Base-by-base conservation (phyloP, 2,329 filamentous ascomycete species). In the Fusarium sulawesiense region DNA sequence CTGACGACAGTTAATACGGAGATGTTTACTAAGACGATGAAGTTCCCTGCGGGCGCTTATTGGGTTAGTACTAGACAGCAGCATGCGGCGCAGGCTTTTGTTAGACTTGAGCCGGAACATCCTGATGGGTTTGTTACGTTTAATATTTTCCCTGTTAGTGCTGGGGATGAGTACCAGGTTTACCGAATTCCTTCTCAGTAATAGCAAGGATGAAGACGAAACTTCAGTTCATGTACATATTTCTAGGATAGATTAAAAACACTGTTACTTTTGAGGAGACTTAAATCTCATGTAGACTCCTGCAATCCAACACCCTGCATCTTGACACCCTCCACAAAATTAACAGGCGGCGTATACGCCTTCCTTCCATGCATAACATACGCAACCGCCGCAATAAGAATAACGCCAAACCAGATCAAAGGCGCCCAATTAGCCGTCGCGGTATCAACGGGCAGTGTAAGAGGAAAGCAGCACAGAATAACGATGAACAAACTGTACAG, bases 51-150 rank as follows among this genome's bases (percentile, higher is more conserved):
- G 0, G 78, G 78, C 1, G 75, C 76, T 3, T 79, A 77, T 58
- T 70, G 71, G 58, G 72, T 79, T 0, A 76, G 75, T 58, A 78
- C 78, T 3, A 72, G 73, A 20, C 78, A 79, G 58, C 76, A 76
- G 45, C 77, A 78, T 27, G 77, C 77, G 0, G 77, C 70, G 0
- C 67, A 77, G 7, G 76, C 78, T 0, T 76, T 79, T 34, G 67
- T 75, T 0, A 74, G 75, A 1, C 56, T 79, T 13, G 77, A 79
- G 66, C 77, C 77, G 0, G 77, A 79, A 56, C 72, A 73, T 13
- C 73, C 75, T 2, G 78, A 79, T 47, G 78, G 77, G 0, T 79
- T 76, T 37, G 76, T 59, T 1, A 75, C 73, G 8, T 76, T 75
- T 27, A 78, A 77, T 16, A 71, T 79, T 16, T 46, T 79, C 0